Evolutionary conservation across 306 rosid genomes (phyloP), one percentile per base, ranked within the genome.

Genomic region (Pueraria montana): DNA sequence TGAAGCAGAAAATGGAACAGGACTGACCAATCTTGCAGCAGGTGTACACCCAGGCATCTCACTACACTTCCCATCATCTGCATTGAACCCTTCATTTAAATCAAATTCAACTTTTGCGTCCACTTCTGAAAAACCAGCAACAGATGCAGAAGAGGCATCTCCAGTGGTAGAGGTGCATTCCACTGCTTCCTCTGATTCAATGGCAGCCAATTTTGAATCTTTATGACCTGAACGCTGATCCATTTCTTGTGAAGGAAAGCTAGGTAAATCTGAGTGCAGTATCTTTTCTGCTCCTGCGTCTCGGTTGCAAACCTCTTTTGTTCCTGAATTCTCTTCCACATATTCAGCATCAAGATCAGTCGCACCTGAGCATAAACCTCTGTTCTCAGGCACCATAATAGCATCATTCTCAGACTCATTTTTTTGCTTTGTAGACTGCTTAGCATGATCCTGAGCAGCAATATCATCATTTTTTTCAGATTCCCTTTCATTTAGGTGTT

Each of bases 41-140:
- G 87, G 59, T 13, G 83, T 81, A 79, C 82, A 74, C 38, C 84
- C 94, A 38, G 92, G 49, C 74, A 76, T 34, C 67, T 86, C 94
- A 26, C 81, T 76, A 82, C 77, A 74, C 75, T 85, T 92, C 74
- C 87, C 93, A 45, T 89, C 97, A 78, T 92, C 93, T 6, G 80
- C 89, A 82, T 58, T 83, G 71, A 91, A 73, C 36, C 97, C 91
- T 86, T 92, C 93, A 58, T 92, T 92, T 85, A 92, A 89, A 84
- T 92, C 97, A 68, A 92, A 91, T 59, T 80, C 90, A 77, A 91
- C 78, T 78, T 88, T 93, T 27, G 87, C 86, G 82, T 82, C 89
- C 36, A 50, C 63, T 62, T 71, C 94, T 69, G 89, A 55, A 5
- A 59, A 84, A 71, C 52, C 89, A 32, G 45, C 86, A 69, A 87